Base-by-base conservation (phyloP, 2,329 filamentous ascomycete species). In the Fusarium dimerum region DNA sequence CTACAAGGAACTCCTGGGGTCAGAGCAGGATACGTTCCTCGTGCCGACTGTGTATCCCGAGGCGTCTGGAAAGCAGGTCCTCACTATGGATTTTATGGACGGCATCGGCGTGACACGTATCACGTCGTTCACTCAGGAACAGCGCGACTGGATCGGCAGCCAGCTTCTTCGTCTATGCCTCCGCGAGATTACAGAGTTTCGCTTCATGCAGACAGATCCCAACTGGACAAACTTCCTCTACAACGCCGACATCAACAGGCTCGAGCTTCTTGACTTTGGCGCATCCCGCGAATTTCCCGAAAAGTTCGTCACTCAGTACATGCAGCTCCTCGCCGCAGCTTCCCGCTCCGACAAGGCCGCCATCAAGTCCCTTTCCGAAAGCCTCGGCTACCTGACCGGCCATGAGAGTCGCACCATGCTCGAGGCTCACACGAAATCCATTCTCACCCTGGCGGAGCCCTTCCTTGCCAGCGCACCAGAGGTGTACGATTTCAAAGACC, bases 211-310 rank as follows among this genome's bases (percentile, higher is more conserved):
- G 75, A 99, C 94, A 6, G 94, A 99, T 68, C 94, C 94, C 40
- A 99, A 99, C 78, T 99, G 94, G 94, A 97, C 93, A 34, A 99
- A 99, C 73, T 99, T 99, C 72, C 80, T 97, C 17, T 99, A 91
- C 78, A 94, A 97, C 64, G 77, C 85, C 1, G 64, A 76, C 17
- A 84, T 80, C 5, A 77, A 85, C 63, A 88, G 85, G 66, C 86
- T 99, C 13, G 92, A 96, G 71, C 83, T 99, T 1, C 85, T 99
- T 47, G 95, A 99, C 73, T 99, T 99, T 71, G 94, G 94, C 53
- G 94, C 94, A 36, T 92, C 88, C 17, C 82, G 94, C 64, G 93
- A 92, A 61, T 99, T 87, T 68, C 91, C 92, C 0, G 80, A 84
- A 39, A 76, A 82, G 13, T 99, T 99, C 66, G 86, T 97, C 51